Conservation (phyloP, 345 rosid genomes). For the Pistacia vera region DNA sequence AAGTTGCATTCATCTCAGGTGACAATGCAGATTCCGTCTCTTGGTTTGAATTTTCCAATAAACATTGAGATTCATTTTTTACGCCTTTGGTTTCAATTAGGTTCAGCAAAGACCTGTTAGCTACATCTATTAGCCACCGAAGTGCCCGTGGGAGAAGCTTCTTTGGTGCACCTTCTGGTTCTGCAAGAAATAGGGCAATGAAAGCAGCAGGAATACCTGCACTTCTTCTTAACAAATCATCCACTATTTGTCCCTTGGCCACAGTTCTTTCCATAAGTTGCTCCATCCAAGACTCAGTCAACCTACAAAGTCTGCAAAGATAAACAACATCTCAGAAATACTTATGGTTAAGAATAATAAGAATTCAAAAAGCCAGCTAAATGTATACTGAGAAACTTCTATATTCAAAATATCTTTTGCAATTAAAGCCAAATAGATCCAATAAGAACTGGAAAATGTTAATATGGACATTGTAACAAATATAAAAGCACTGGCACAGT, state of each 20-base stretch:
- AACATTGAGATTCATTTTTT: conserved; percentile 27
- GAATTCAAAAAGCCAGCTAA: neutral
- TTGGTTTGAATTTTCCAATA: conserved; percentile 30
- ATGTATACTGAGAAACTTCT: neutral
- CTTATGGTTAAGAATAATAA: neutral
- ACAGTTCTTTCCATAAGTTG: conserved; percentile 92
- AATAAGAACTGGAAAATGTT: neutral
- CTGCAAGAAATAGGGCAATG: conserved; percentile 88
- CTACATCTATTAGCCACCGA: conserved; percentile 82
- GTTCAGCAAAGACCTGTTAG: conserved; percentile 55
- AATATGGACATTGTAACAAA: neutral
- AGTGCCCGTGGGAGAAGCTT: conserved; percentile 88
- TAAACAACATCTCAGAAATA: conserved; percentile 17
- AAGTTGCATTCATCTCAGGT: conserved; percentile 40
- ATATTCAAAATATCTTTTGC: neutral
- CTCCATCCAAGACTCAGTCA: conserved; percentile 94
- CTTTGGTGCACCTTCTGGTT: conserved; percentile 94
- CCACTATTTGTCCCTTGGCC: conserved; percentile 87
- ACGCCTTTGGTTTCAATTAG: conserved; percentile 28
- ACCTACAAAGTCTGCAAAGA: conserved; percentile 71
- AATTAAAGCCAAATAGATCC: neutral
- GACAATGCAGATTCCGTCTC: conserved; percentile 25
- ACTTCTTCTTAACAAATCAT: conserved; percentile 93
- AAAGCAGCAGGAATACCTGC: conserved; percentile 99
- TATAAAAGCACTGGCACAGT: neutral